phyloP scores from a whole-genome alignment of 352 stramenopile species.

The Pelagophyceae sp. region DNA sequence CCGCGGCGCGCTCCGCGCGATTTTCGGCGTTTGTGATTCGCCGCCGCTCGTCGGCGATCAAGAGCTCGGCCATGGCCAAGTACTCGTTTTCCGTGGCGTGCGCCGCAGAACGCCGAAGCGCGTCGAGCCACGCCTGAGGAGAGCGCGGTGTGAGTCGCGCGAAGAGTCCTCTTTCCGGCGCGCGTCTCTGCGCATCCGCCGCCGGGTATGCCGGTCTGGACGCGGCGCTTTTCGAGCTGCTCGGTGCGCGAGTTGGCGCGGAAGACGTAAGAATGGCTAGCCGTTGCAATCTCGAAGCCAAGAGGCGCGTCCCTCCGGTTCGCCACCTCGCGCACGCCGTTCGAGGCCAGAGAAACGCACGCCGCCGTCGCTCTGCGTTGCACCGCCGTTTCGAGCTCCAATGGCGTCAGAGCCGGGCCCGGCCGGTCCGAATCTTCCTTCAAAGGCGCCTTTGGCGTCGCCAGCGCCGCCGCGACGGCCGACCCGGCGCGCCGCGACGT shows the following conservation, averaged over 20 bases:
- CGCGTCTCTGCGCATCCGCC: too few relatives aligned
- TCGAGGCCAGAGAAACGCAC: not conserved
- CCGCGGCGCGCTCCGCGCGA: too few relatives aligned
- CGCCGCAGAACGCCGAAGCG: not conserved
- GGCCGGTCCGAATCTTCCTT: too few relatives aligned
- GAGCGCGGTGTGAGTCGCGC: too few relatives aligned
- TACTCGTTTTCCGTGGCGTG: constrained; percentile 3
- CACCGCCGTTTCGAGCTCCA: not conserved
- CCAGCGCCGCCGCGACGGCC: not conserved
- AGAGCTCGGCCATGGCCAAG: not conserved
- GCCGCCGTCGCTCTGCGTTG: not conserved
- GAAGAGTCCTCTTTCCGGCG: too few relatives aligned
- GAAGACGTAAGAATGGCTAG: not conserved
- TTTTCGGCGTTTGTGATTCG: not conserved
- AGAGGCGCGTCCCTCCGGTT: not conserved
- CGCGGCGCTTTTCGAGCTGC: too few relatives aligned
- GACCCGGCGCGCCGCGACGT: not conserved
- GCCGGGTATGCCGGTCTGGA: too few relatives aligned
- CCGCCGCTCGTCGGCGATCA: not conserved
- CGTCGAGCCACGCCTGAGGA: not conserved
- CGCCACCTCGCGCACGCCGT: not conserved
- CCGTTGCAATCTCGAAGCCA: constrained; percentile 4
- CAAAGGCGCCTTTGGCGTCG: too few relatives aligned
- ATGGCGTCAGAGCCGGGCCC: too few relatives aligned
- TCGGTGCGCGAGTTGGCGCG: not conserved